Conservation (phyloP, 1,284 basidiomycete genomes). For the Cutaneotrichosporon sp. region DNA sequence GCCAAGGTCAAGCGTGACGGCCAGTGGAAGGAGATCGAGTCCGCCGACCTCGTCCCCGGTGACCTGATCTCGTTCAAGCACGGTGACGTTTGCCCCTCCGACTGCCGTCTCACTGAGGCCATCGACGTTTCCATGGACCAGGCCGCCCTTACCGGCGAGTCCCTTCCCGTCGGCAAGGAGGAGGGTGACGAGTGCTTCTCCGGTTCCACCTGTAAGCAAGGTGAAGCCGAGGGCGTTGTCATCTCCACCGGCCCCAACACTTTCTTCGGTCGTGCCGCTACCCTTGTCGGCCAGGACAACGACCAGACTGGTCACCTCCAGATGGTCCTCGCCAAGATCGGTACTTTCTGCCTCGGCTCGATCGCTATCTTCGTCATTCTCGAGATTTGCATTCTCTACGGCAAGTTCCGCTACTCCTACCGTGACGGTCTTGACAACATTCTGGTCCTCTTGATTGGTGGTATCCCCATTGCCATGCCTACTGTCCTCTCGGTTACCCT, state of each 20-base stretch:
- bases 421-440: slow-evolving; percentile 94
- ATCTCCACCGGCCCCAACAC: slow-evolving; percentile 94
- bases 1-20: slow-evolving; percentile 84
- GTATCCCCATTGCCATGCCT: slow-evolving; percentile 98
- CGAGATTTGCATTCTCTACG: slow-evolving; percentile 83
- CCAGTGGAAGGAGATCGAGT: slow-evolving; percentile 81
- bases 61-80: slow-evolving; percentile 96
- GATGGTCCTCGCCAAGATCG: slow-evolving; percentile 93
- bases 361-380: slow-evolving; percentile 90
- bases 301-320: slow-evolving; percentile 96
- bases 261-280: slow-evolving; percentile 92
- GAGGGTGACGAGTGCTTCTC: slow-evolving; percentile 92
- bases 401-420: slow-evolving; percentile 80
- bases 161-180: slow-evolving; percentile 85
- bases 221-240: slow-evolving; percentile 93
- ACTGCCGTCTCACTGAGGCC: slow-evolving; percentile 89
- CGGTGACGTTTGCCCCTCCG: slow-evolving; percentile 92
- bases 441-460: slow-evolving; percentile 93
- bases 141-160: slow-evolving; percentile 93
- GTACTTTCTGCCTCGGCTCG: slow-evolving; percentile 88
- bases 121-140: slow-evolving; percentile 96
- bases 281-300: slow-evolving; percentile 90
- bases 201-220: slow-evolving; percentile 95
- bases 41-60: slow-evolving; percentile 79
- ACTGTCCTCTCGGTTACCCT: slow-evolving; percentile 94